These are phyloP conservation scores for Pholiota microspora DNA, from an alignment of 768 basidiomycete species.

Conservation along the genomic window DNA sequence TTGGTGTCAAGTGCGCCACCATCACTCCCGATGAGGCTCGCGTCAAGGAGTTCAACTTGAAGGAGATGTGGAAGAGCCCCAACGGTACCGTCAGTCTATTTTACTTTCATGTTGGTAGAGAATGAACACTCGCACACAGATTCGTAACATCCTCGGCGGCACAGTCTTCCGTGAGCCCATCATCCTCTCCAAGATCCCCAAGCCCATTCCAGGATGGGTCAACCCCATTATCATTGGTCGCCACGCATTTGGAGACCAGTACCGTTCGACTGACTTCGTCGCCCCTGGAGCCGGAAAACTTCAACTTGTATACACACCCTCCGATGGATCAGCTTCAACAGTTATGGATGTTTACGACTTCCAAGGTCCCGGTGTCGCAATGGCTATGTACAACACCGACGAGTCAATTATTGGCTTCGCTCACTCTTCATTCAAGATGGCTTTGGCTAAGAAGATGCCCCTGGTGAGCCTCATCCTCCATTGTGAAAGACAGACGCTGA, in stretches of 20 bases:
- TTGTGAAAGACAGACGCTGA: not conserved
- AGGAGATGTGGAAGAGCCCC: constrained; percentile 98
- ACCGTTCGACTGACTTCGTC: constrained; percentile 91
- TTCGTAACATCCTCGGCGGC: constrained; percentile 96
- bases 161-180: constrained; percentile 99
- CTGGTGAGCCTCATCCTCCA: constrained; percentile 37
- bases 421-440: constrained; percentile 98
- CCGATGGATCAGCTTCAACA: constrained; percentile 65
- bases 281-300: constrained; percentile 92
- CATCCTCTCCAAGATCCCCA: constrained; percentile 85
- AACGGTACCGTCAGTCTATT: constrained; percentile 77
- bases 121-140: constrained; percentile 38
- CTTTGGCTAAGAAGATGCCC: constrained; percentile 71
- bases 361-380: constrained; percentile 87
- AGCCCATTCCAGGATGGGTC: constrained; percentile 93
- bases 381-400: constrained; percentile 99
- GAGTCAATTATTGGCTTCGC: constrained; percentile 97
- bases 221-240: constrained; percentile 96
- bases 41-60: constrained; percentile 95
- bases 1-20: constrained; percentile 99
- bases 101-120: not conserved
- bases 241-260: constrained; percentile 97
- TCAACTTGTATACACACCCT: constrained; percentile 86
- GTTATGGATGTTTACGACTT: constrained; percentile 90
- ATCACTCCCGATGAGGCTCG: constrained; percentile 98